phyloP scores from a whole-genome alignment of 345 rosid genomes.

The Salix exigua region DNA sequence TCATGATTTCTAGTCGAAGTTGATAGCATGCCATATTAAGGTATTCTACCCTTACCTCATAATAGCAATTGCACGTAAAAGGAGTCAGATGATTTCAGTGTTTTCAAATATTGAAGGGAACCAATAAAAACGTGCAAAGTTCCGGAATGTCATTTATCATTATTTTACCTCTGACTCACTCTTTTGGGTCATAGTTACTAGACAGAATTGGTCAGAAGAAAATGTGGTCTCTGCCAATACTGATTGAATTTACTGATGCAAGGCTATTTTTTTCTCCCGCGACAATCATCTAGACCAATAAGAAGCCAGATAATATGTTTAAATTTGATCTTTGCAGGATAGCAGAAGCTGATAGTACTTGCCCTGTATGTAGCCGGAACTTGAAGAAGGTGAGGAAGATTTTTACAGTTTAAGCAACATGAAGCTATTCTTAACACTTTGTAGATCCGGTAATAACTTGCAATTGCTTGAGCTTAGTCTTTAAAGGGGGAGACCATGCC shows the following conservation, averaged over 20 bases:
- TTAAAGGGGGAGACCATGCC: neutral
- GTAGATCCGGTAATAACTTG: constrained; percentile 1
- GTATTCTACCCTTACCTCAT: neutral
- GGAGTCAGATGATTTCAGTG: neutral
- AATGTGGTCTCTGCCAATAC: neutral
- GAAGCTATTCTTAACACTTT: neutral
- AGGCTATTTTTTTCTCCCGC: neutral
- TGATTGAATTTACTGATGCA: neutral
- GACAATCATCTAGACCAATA: neutral
- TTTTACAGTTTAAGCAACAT: constrained; percentile 43
- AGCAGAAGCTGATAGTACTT: constrained; percentile 48
- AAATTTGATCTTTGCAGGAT: constrained; percentile 51
- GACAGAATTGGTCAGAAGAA: neutral
- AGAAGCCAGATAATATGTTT: neutral
- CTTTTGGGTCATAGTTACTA: neutral
- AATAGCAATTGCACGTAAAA: neutral
- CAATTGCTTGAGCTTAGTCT: neutral
- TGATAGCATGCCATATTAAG: neutral
- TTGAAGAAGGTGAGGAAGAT: constrained; percentile 62
- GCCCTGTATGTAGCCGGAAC: constrained; percentile 49
- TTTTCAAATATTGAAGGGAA: neutral
- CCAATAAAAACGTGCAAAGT: neutral
- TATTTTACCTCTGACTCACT: neutral
- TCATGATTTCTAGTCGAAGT: neutral
- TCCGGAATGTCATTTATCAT: neutral